These are phyloP conservation scores for Blastocladiella emersonii DNA, from an alignment of 371 early-diverging fungal genomes.

Conservation along the genomic window DNA sequence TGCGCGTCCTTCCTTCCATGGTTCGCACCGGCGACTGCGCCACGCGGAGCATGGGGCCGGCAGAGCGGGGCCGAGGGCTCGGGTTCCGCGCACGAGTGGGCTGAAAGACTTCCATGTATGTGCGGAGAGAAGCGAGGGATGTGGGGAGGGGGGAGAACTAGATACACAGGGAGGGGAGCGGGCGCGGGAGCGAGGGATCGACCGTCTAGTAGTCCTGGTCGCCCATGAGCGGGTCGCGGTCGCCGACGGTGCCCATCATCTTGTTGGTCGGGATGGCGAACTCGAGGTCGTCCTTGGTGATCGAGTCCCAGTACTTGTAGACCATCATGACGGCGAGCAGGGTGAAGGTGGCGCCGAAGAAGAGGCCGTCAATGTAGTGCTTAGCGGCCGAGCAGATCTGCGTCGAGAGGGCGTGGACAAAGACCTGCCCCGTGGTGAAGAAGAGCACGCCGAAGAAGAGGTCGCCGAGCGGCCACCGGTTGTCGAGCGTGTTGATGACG, in stretches of 20 bases:
- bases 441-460: constrained; percentile 76
- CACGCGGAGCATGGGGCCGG: too few species aligned
- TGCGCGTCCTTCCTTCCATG: too few species aligned
- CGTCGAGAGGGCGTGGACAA: constrained; percentile 58
- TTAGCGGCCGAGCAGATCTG: constrained; percentile 69
- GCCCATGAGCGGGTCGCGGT: background rate
- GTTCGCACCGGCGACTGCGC: too few species aligned
- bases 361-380: constrained; percentile 92
- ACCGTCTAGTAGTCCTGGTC: background rate
- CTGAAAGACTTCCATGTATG: too few species aligned
- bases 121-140: too few species aligned
- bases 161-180: too few species aligned
- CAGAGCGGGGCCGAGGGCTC: too few species aligned
- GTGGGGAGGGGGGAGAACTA: too few species aligned
- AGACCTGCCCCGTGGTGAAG: constrained; percentile 71
- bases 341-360: constrained; percentile 86
- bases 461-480: constrained; percentile 89
- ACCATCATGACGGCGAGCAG: constrained; percentile 95
- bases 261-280: constrained; percentile 50
- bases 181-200: background rate
- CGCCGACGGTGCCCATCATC: background rate
- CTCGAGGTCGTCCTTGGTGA: constrained; percentile 95
- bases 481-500: constrained; percentile 87
- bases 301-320: constrained; percentile 97
- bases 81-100: too few species aligned